Evolutionary conservation across 1,284 basidiomycete genomes (phyloP).

Genomic region (Irpex lacteus): DNA sequence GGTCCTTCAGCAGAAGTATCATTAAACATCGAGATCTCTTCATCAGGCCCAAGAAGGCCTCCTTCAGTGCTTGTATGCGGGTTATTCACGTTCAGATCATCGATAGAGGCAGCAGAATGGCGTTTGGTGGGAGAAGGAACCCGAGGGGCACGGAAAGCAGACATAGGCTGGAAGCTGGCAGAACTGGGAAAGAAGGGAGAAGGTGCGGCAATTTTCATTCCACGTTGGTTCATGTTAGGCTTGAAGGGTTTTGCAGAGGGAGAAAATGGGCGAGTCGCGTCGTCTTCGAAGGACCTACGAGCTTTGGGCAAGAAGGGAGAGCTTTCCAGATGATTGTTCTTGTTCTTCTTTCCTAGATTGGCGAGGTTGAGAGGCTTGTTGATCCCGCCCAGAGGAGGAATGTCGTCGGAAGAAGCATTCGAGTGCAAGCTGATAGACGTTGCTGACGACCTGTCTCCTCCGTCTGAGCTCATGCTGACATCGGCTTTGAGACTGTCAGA

Average conservation of each 20-base stretch:
- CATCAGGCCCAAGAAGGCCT: conserved; percentile 1
- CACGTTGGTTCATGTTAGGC: neutral
- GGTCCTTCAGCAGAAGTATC: neutral
- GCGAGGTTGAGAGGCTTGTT: conserved; percentile 30
- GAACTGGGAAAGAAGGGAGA: conserved; percentile 23
- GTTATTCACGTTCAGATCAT: conserved; percentile 22
- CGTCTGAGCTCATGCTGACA: neutral
- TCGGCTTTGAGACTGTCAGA: conserved; percentile 5
- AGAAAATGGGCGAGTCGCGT: conserved; percentile 1
- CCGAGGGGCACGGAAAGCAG: conserved; percentile 16
- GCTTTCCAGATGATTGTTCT: neutral
- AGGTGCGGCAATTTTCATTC: neutral
- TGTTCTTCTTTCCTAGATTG: conserved; percentile 21
- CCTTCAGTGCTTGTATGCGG: conserved; percentile 28
- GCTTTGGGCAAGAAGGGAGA: conserved; percentile 6
- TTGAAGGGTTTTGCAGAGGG: neutral
- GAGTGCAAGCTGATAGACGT: neutral
- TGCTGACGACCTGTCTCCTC: neutral
- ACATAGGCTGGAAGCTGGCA: conserved; percentile 15
- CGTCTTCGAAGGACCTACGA: conserved; percentile 18
- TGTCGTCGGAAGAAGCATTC: neutral
- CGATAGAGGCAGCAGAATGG: conserved; percentile 12
- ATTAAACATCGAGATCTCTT: neutral
- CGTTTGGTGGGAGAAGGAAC: conserved; percentile 15
- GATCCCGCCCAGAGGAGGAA: conserved; percentile 8